These are phyloP conservation scores for Boletellus sp. DNA, from an alignment of 768 basidiomycete species.

Conservation along the genomic window DNA sequence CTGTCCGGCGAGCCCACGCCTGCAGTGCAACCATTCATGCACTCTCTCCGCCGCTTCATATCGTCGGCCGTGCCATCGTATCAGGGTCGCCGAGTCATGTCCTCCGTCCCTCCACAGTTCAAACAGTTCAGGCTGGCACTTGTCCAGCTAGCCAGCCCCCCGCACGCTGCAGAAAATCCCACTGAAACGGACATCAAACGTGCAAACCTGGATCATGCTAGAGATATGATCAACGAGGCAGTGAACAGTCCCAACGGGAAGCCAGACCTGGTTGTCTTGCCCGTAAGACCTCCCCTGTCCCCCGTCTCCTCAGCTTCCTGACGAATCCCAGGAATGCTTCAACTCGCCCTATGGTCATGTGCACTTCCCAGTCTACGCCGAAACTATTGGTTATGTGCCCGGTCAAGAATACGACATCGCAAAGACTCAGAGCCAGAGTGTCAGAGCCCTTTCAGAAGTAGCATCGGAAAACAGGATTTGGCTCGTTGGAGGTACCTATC, in stretches of 20 bases:
- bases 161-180: conserved; percentile 32
- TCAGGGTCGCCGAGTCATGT: conserved; percentile 20
- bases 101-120: conserved; percentile 38
- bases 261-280: conserved; percentile 80
- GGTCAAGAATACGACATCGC: conserved; percentile 56
- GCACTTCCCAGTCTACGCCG: conserved; percentile 82
- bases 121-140: conserved; percentile 83
- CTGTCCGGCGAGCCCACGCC: background rate
- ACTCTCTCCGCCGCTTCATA: conserved; percentile 12
- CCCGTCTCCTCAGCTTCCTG: conserved; percentile 1
- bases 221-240: conserved; percentile 74
- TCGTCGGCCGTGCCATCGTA: background rate
- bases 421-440: conserved; percentile 63
- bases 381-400: conserved; percentile 62
- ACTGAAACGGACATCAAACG: conserved; percentile 48
- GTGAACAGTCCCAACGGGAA: conserved; percentile 42
- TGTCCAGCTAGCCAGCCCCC: conserved; percentile 80
- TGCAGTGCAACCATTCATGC: conserved; percentile 4
- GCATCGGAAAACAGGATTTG: conserved; percentile 79
- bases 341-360: conserved; percentile 80
- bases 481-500: conserved; percentile 83
- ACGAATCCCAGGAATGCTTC: conserved; percentile 67
- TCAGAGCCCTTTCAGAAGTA: conserved; percentile 74
- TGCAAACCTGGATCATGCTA: conserved; percentile 79
- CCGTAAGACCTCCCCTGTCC: conserved; percentile 44